Conservation (phyloP, 148 eudicot species). For the Cornus kousa region DNA sequence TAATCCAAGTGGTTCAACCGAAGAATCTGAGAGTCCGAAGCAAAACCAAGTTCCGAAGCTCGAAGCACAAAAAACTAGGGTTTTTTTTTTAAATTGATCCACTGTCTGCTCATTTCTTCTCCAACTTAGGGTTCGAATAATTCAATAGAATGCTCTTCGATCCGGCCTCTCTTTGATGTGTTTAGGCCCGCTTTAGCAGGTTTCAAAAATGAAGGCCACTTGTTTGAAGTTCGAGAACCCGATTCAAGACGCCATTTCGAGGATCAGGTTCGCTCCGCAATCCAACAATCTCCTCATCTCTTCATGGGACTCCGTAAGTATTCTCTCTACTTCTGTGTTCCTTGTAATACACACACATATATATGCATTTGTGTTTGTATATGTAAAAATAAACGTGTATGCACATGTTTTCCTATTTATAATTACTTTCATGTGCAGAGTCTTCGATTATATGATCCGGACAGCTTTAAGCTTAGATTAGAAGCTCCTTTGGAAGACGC, state of each 20-base stretch:
- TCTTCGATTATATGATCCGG: conserved; percentile 68
- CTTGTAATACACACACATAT: not conserved
- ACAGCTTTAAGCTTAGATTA: conserved; percentile 38
- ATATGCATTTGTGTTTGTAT: not conserved
- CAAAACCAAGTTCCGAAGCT: not conserved
- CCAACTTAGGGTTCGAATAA: conserved; percentile 5
- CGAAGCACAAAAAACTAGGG: not conserved
- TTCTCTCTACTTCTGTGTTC: not conserved
- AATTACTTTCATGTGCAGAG: conserved; percentile 34
- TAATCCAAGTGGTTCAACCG: not conserved
- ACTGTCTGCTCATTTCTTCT: not conserved
- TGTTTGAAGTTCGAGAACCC: conserved; percentile 48
- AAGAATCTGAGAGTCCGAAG: not conserved
- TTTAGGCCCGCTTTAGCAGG: not conserved
- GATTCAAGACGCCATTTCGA: conserved; percentile 64
- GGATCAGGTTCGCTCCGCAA: conserved; percentile 67
- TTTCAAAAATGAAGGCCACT: conserved; percentile 33
- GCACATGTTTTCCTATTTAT: not conserved
- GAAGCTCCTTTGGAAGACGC: conserved; percentile 56
- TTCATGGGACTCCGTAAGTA: conserved; percentile 84
- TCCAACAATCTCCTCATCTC: conserved; percentile 83
- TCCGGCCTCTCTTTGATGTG: not conserved
- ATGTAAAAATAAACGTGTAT: not conserved
- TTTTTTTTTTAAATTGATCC: not conserved
- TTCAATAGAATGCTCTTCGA: not conserved